These are phyloP conservation scores for Cladosporium sp. DNA, from an alignment of 2,329 filamentous ascomycete species.

Conservation along the genomic window DNA sequence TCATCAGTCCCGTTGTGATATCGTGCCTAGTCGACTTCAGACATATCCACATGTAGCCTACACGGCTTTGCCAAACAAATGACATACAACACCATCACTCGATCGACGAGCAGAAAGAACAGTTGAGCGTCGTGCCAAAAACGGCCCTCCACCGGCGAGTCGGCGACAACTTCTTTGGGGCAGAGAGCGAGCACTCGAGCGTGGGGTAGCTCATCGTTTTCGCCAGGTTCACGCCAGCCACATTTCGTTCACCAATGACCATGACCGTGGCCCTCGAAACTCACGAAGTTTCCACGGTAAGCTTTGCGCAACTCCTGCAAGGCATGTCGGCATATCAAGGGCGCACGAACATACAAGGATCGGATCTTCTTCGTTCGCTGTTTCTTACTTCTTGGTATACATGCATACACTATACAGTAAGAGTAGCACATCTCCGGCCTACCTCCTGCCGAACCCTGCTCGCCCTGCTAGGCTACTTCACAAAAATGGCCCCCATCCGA, in stretches of 20 bases:
- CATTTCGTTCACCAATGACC: not conserved
- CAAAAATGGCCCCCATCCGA: not conserved
- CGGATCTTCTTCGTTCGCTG: not conserved
- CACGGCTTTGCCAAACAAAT: not conserved
- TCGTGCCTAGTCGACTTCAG: not conserved
- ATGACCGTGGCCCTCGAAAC: not conserved
- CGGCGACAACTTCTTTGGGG: not conserved
- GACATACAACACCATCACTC: not conserved
- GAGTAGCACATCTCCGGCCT: not conserved
- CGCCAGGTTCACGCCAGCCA: not conserved
- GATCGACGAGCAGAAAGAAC: not conserved
- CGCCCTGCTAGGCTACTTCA: too few relatives aligned
- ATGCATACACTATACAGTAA: too few relatives aligned
- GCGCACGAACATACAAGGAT: not conserved
- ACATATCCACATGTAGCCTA: not conserved
- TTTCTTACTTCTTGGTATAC: not conserved
- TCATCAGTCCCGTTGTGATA: not conserved
- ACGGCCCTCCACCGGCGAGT: slow-evolving; percentile 5
- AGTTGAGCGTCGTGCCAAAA: not conserved
- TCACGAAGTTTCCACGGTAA: not conserved
- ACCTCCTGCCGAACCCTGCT: not conserved
- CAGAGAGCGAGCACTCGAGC: not conserved
- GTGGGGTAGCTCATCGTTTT: slow-evolving; percentile 11
- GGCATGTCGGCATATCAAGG: not conserved
- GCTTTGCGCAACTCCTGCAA: not conserved